Evolutionary conservation across 1,139 yeast genomes (phyloP).

Genomic region (Groenewaldozyma auringiensis): DNA sequence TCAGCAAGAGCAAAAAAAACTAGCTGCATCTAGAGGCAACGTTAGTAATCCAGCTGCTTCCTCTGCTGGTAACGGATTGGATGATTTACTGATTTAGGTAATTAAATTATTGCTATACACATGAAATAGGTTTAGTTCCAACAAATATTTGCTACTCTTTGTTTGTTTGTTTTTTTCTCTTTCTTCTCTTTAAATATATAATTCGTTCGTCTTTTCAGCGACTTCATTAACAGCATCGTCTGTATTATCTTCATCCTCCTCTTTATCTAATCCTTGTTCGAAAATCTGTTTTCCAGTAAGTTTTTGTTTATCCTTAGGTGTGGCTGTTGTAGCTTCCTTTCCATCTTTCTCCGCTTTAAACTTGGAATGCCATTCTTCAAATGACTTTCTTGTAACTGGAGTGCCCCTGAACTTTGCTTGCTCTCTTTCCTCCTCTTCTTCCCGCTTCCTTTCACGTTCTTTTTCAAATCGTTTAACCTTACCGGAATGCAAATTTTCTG

Average conservation of each 20-base stretch:
- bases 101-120: background rate
- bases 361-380: conserved; percentile 56
- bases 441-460: conserved; percentile 42
- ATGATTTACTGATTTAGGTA: conserved; percentile 4
- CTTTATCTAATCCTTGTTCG: conserved; percentile 76
- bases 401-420: conserved; percentile 71
- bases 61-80: background rate
- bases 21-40: too few species aligned
- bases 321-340: conserved; percentile 6
- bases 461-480: conserved; percentile 52
- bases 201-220: conserved; percentile 7
- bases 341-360: conserved; percentile 52
- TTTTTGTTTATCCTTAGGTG: conserved; percentile 47
- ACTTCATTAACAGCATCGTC: conserved; percentile 19
- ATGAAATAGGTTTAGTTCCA: background rate
- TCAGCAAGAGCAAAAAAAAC: conserved; percentile 1
- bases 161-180: background rate
- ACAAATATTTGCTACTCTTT: background rate
- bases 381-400: conserved; percentile 67
- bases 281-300: conserved; percentile 84
- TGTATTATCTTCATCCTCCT: conserved; percentile 43
- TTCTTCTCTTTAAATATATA: background rate
- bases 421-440: conserved; percentile 58
- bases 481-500: conserved; percentile 54
- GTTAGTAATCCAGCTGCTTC: background rate